phyloP scores from a whole-genome alignment of 2,329 filamentous ascomycete species.

The Fusarium aywerte region DNA sequence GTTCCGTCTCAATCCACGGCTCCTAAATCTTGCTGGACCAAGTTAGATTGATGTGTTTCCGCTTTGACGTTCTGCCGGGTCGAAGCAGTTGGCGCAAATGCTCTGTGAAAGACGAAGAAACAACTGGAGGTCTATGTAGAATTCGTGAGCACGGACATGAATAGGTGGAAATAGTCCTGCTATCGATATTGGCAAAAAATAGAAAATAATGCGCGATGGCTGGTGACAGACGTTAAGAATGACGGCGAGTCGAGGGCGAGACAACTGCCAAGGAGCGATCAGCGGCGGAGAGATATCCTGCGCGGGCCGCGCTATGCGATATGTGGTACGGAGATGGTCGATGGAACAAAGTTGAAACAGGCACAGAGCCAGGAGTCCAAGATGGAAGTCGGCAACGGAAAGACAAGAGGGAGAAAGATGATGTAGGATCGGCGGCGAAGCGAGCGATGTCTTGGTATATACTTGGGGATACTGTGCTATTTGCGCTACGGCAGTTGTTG shows the following conservation, averaged over 20 bases:
- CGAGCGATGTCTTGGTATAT: slow-evolving; percentile 16
- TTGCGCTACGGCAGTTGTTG: slow-evolving; percentile 31
- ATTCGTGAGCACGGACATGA: neutral
- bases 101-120: slow-evolving; percentile 7
- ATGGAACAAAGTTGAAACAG: slow-evolving; percentile 41
- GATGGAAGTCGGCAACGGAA: slow-evolving; percentile 9
- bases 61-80: slow-evolving; percentile 1
- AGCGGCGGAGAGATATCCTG: slow-evolving; percentile 35
- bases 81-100: slow-evolving; percentile 5
- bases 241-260: slow-evolving; percentile 27
- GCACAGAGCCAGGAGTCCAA: slow-evolving; percentile 23
- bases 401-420: slow-evolving; percentile 1
- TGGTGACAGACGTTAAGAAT: slow-evolving; percentile 25
- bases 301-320: slow-evolving; percentile 36
- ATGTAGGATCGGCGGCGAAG: slow-evolving; percentile 20
- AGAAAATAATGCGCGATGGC: slow-evolving; percentile 25
- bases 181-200: slow-evolving; percentile 2
- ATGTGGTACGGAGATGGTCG: slow-evolving; percentile 32
- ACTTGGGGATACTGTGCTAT: slow-evolving; percentile 7
- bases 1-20: neutral
- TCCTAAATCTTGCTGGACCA: neutral
- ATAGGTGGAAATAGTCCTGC: slow-evolving; percentile 1
- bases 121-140: slow-evolving; percentile 1
- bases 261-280: slow-evolving; percentile 38
- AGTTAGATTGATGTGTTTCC: neutral